Evolutionary conservation across 2,329 filamentous ascomycete species (phyloP).

Genomic region (Neonectria faginata): DNA sequence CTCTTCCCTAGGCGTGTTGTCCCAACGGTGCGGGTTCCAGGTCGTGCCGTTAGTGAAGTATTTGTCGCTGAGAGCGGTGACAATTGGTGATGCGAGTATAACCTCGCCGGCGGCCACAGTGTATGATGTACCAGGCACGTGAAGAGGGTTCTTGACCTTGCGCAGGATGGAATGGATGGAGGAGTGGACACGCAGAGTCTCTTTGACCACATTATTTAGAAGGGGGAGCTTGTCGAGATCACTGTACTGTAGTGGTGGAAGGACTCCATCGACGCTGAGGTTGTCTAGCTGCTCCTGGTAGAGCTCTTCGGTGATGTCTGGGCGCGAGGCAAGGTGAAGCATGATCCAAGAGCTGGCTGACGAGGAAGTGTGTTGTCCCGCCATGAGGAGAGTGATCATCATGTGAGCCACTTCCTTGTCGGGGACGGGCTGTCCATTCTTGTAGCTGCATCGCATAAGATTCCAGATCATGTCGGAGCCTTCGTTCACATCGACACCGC

Average conservation of each 20-base stretch:
- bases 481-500: constrained; percentile 53
- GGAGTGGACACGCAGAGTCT: constrained; percentile 77
- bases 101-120: constrained; percentile 64
- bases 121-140: constrained; percentile 67
- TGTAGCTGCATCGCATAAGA: constrained; percentile 81
- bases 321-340: constrained; percentile 76
- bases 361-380: constrained; percentile 83
- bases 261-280: constrained; percentile 59
- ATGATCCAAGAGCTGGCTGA: constrained; percentile 84
- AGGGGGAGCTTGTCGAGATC: constrained; percentile 71
- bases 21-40: constrained; percentile 51
- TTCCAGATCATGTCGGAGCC: constrained; percentile 81
- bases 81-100: constrained; percentile 57
- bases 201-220: constrained; percentile 74
- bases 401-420: constrained; percentile 85
- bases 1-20: constrained; percentile 29
- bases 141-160: constrained; percentile 75
- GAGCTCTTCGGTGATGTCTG: constrained; percentile 76
- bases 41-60: constrained; percentile 63
- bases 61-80: constrained; percentile 62
- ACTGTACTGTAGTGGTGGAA: constrained; percentile 69
- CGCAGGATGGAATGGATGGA: constrained; percentile 81
- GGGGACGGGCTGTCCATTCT: constrained; percentile 74
- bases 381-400: constrained; percentile 90
- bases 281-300: constrained; percentile 73